Base-by-base conservation (phyloP, 2,329 filamentous ascomycete species). In the Alternaria burnsii region DNA sequence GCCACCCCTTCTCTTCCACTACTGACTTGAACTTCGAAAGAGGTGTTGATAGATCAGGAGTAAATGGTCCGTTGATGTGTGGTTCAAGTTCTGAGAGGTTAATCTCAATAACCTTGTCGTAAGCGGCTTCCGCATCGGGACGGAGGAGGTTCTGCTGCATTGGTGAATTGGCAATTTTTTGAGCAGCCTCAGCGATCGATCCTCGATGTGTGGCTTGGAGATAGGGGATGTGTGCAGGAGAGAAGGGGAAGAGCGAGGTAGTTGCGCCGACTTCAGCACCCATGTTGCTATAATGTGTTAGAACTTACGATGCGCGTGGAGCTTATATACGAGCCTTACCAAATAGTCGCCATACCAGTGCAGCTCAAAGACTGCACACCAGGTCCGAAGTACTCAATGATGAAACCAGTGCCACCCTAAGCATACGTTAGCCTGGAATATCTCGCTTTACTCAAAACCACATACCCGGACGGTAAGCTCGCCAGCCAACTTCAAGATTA, bases 51-150 rank as follows among this genome's bases (percentile, higher is more conserved):
- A 99, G 85, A 78, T 99, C 95, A 2, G 95, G 95, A 0, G 95
- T 99, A 79, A 97, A 97, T 40, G 95, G 95, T 1, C 95, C 95
- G 81, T 98, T 99, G 82, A 99, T 93, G 78, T 97, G 92, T 16
- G 95, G 95, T 81, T 99, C 95, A 22, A 98, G 88, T 63, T 88
- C 88, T 3, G 92, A 94, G 36, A 99, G 87, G 82, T 99, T 87
- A 76, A 99, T 97, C 58, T 90, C 91, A 72, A 99, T 91, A 52
- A 96, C 81, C 79, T 97, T 87, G 79, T 99, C 95, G 79, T 97
- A 99, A 73, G 94, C 85, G 62, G 92, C 94, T 63, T 87, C 89
- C 43, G 88, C 83, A 74, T 99, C 95, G 36, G 95, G 91, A 62
- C 84, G 84, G 66, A 99, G 87, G 16, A 89, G 85, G 69, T 88